Base-by-base conservation (phyloP, 2,329 filamentous ascomycete genomes). In the Phaeosphaeria sp. region DNA sequence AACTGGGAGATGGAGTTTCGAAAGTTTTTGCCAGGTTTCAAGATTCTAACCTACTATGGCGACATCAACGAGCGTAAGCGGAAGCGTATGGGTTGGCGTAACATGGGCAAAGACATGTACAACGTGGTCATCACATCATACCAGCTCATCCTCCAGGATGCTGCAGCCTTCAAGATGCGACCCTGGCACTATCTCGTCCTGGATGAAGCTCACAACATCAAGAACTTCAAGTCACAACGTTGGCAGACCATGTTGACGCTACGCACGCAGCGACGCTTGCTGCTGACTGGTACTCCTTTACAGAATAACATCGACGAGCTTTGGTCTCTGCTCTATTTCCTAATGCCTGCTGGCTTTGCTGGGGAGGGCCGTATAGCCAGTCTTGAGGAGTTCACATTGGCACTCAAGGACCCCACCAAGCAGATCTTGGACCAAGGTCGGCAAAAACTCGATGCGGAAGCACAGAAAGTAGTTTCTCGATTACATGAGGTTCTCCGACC, bases 1-100 rank as follows among this genome's bases (percentile, higher is more conserved):
- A 99, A 99, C 74, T 99, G 95, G 95, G 96, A 99, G 77, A 98
- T 98, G 90, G 95, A 99, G 78, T 99, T 99, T 84, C 98, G 98
- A 74, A 99, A 99, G 76, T 99, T 94, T 87, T 92, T 93, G 56
- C 95, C 96, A 2, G 94, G 95, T 0, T 99, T 99, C 83, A 98
- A 97, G 75, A 96, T 99, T 55, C 83, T 99, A 58, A 95, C 93
- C 0, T 99, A 99, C 79, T 99, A 98, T 74, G 95, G 96, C 44
- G 92, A 90, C 43, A 90, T 93, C 68, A 93, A 97, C 65, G 95
- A 99, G 78, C 89, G 95, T 46, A 93, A 92, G 74, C 85, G 89
- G 65, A 98, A 98, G 77, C 90, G 96, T 25, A 88, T 90, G 71
- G 94, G 95, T 1, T 99, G 95, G 95, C 92, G 90, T 68, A 92